These are phyloP conservation scores for Hyaloscypha hepaticicola DNA, from an alignment of 495 filamentous ascomycete species.

Conservation along the genomic window DNA sequence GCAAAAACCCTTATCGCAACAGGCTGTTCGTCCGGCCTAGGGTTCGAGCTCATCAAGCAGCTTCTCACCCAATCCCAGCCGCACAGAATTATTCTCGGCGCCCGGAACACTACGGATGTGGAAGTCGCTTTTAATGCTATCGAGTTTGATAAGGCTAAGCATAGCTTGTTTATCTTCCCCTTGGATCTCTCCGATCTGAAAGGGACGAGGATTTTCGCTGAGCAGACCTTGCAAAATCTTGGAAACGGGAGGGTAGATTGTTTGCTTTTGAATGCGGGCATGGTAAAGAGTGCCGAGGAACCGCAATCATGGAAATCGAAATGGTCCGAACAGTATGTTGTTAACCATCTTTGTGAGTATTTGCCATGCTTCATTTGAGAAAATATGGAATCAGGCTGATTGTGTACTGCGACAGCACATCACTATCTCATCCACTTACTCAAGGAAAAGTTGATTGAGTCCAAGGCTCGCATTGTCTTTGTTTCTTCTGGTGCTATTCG, in stretches of 20 bases:
- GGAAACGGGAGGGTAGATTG: neutral
- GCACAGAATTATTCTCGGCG: neutral
- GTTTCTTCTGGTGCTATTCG: neutral
- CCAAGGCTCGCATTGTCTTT: neutral
- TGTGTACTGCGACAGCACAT: neutral
- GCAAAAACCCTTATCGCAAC: neutral
- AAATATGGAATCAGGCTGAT: neutral
- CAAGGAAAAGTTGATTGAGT: neutral
- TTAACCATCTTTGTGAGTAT: neutral
- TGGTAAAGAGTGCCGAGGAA: neutral
- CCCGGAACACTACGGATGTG: neutral
- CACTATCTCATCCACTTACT: neutral
- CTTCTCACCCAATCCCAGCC: neutral
- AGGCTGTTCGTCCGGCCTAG: neutral
- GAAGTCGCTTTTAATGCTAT: neutral
- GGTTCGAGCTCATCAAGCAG: neutral
- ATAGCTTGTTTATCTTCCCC: neutral
- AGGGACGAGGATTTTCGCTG: neutral
- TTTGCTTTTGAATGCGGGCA: neutral
- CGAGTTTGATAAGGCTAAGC: neutral
- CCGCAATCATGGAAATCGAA: neutral
- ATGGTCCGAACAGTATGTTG: neutral
- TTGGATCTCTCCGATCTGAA: neutral
- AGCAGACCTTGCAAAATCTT: neutral
- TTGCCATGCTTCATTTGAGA: neutral